Evolutionary conservation across 2,329 filamentous ascomycete species (phyloP).

Genomic region (Colletotrichum plurivorum): DNA sequence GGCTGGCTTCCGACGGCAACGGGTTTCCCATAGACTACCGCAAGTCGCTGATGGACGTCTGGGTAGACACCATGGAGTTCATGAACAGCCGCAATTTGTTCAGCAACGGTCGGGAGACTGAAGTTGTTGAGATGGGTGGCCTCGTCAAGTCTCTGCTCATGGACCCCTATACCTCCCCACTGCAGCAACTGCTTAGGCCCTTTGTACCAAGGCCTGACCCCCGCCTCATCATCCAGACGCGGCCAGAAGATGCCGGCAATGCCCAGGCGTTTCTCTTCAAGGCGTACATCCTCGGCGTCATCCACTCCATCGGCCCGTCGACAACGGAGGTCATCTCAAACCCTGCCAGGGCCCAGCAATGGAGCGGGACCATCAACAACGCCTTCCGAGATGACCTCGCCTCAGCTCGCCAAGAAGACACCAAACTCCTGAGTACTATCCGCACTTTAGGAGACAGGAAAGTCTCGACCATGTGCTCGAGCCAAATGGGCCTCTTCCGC

Average conservation of each 20-base stretch:
- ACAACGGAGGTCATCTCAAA: not conserved
- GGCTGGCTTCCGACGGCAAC: slow-evolving; percentile 45
- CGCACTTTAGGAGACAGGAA: not conserved
- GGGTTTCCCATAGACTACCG: slow-evolving; percentile 47
- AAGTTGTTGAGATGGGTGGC: not conserved
- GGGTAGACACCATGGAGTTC: slow-evolving; percentile 47
- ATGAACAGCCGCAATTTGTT: slow-evolving; percentile 31
- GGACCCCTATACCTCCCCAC: not conserved
- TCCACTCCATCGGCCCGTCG: not conserved
- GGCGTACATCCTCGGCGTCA: not conserved
- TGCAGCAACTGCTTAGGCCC: not conserved
- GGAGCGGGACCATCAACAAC: not conserved
- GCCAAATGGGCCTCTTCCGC: not conserved
- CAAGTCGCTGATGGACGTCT: slow-evolving; percentile 46
- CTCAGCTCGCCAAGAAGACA: not conserved
- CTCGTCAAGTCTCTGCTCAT: not conserved
- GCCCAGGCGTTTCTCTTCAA: not conserved
- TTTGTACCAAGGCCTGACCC: not conserved
- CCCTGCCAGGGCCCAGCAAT: not conserved
- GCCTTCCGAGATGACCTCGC: not conserved
- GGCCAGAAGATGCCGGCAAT: not conserved
- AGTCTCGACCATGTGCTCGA: too few relatives aligned
- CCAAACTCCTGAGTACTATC: not conserved
- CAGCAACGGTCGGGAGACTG: not conserved
- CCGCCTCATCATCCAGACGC: not conserved